Base-by-base conservation (phyloP, 208 protist genomes). In the Acanthamoeba castellanii region DNA sequence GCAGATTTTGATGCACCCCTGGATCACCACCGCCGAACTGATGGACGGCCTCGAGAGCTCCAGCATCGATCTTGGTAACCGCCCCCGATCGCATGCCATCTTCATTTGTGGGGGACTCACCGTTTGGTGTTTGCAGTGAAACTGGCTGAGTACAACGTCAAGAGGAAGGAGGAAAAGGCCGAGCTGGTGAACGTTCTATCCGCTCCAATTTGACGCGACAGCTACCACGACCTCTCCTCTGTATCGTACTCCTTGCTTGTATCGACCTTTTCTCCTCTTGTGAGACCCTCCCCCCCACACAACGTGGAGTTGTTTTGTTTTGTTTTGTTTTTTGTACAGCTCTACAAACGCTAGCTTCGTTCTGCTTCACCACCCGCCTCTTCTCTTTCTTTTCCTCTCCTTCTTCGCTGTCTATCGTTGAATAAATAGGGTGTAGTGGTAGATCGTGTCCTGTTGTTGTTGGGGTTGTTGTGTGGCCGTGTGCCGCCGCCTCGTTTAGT, bases 1-100 rank as follows among this genome's bases (percentile, higher is more conserved):
- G 76, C 52, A 97, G 52, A 90, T 78, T 55, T 72, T 97, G 30
- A 57, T 52, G 72, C 96, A 97, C 66, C 92, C 94, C 42, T 98
- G 96, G 96, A 82, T 97, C 3, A 22, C 9, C 2, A 72, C 34
- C 52, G 85, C 50, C 59, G 61, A 91, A 4, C 64, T 9, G n/a
- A 64, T 9, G 6, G 81, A 88, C 34, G 61, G 55, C 59, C 64
- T 25, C 85, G 50, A 87, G 32, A 87, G 50, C 32, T 87, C 78
- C 14, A 37, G 50, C 78, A 87, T 87, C 50, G 78, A 87, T 37
- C 50, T 87, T 8, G 9, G 78, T 87, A 37, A 37, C 78, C 1
- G 18, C 11, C 20, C 42, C 37, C 18, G 32, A 16, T 57, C 22
- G 7, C 42, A 16, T 1, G 8, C 9, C 34, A 0, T 32, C 34